These are phyloP conservation scores for Pseudozyma tsukubaensis DNA, from an alignment of 1,284 basidiomycete genomes.

Conservation along the genomic window DNA sequence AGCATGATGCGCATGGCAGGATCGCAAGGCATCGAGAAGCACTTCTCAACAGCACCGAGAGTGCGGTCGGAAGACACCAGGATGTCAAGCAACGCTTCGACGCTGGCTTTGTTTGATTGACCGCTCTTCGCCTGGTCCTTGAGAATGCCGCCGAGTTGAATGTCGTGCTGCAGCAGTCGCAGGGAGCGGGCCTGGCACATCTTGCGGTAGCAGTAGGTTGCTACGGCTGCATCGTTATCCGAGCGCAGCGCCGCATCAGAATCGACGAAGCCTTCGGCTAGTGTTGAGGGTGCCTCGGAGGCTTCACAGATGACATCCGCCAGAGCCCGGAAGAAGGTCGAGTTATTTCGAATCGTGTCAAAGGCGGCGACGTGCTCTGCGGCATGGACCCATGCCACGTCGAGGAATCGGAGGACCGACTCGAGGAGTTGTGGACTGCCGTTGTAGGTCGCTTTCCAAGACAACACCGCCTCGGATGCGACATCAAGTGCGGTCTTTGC, in stretches of 20 bases:
- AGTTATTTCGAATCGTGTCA: conserved; percentile 73
- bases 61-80: conserved; percentile 73
- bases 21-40: conserved; percentile 77
- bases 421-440: conserved; percentile 77
- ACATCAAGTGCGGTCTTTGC: conserved; percentile 66
- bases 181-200: conserved; percentile 80
- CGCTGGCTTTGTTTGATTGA: conserved; percentile 71
- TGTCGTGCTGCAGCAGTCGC: conserved; percentile 72
- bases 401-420: conserved; percentile 81
- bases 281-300: conserved; percentile 71
- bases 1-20: conserved; percentile 76
- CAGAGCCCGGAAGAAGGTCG: conserved; percentile 77
- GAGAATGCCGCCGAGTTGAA: conserved; percentile 56
- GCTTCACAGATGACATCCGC: conserved; percentile 76
- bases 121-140: conserved; percentile 68
- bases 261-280: conserved; percentile 29
- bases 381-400: conserved; percentile 84
- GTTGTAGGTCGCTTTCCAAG: conserved; percentile 75
- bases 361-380: conserved; percentile 79
- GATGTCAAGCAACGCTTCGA: conserved; percentile 74
- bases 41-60: conserved; percentile 75
- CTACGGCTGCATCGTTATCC: conserved; percentile 70
- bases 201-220: conserved; percentile 74
- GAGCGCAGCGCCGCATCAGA: conserved; percentile 50
- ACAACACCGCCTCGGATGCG: conserved; percentile 76